phyloP scores from a whole-genome alignment of 208 protist species.

The Crithidia expoeki region DNA sequence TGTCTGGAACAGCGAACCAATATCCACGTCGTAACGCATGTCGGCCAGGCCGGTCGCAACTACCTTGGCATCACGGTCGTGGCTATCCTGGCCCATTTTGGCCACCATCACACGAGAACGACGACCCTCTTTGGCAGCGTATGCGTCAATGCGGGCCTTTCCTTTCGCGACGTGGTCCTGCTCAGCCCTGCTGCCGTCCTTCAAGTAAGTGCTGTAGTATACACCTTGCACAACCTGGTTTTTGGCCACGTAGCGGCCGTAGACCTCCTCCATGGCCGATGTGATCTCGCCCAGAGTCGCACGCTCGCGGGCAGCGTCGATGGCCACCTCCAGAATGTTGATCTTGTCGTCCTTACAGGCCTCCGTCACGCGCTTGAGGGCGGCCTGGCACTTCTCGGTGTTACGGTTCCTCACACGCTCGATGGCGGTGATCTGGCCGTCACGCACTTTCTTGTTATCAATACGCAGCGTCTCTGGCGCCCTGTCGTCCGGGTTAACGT shows the following conservation, averaged over 20 bases:
- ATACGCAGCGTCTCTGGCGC: constrained; percentile 86
- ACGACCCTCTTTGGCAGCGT: constrained; percentile 82
- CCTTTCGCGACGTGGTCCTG: constrained; percentile 47
- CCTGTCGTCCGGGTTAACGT: constrained; percentile 61
- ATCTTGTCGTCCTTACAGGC: constrained; percentile 59
- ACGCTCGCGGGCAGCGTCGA: constrained; percentile 87
- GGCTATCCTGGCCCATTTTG: constrained; percentile 97
- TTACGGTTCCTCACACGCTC: constrained; percentile 73
- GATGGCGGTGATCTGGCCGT: constrained; percentile 72
- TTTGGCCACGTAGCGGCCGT: constrained; percentile 72
- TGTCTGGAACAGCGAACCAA: constrained; percentile 93
- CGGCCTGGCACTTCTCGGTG: constrained; percentile 40
- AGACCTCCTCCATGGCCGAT: constrained; percentile 84
- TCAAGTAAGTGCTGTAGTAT: constrained; percentile 75
- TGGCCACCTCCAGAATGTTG: constrained; percentile 90
- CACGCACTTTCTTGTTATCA: constrained; percentile 90
- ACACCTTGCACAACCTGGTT: constrained; percentile 80
- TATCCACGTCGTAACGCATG: constrained; percentile 97
- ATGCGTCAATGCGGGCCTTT: constrained; percentile 61
- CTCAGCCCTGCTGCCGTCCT: constrained; percentile 38
- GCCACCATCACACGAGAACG: constrained; percentile 95
- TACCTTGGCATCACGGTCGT: constrained; percentile 96
- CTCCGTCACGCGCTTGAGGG: constrained; percentile 76
- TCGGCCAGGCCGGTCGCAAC: constrained; percentile 96
- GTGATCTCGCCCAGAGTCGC: constrained; percentile 96